Evolutionary conservation across 2,329 filamentous ascomycete species (phyloP).

Genomic region (Xylaria sp.): DNA sequence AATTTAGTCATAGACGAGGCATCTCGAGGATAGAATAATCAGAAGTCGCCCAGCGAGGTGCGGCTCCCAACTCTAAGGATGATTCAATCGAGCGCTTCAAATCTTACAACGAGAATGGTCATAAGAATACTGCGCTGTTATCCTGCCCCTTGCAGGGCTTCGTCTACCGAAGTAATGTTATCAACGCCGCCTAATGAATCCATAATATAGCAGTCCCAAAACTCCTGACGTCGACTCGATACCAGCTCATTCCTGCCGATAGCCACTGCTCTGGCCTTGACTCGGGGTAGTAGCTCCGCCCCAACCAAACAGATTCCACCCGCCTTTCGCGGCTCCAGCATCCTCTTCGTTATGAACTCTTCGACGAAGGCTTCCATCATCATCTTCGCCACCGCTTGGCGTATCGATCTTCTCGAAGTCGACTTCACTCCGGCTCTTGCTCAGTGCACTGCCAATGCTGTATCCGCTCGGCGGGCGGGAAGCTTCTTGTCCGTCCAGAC

Average conservation of each 20-base stretch:
- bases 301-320: slow-evolving; percentile 46
- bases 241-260: slow-evolving; percentile 37
- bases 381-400: slow-evolving; percentile 71
- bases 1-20: slow-evolving; percentile 23
- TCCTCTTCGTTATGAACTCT: slow-evolving; percentile 34
- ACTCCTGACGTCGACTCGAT: slow-evolving; percentile 33
- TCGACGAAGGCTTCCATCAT: slow-evolving; percentile 50
- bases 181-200: slow-evolving; percentile 35
- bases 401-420: slow-evolving; percentile 92
- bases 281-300: slow-evolving; percentile 33
- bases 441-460: slow-evolving; percentile 66
- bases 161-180: slow-evolving; percentile 26
- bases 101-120: slow-evolving; percentile 11
- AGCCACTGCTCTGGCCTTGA: slow-evolving; percentile 42
- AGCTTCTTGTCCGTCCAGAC: slow-evolving; percentile 49
- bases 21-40: slow-evolving; percentile 36
- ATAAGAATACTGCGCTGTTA: slow-evolving; percentile 20
- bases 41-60: slow-evolving; percentile 34
- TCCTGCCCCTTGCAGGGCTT: slow-evolving; percentile 32
- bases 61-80: slow-evolving; percentile 33
- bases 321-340: slow-evolving; percentile 18
- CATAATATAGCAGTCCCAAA: slow-evolving; percentile 22
- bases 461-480: slow-evolving; percentile 60
- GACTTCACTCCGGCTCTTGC: slow-evolving; percentile 84
- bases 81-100: slow-evolving; percentile 22